phyloP scores from a whole-genome alignment of 257 asterid genomes.

The Marsdenia floribunda region DNA sequence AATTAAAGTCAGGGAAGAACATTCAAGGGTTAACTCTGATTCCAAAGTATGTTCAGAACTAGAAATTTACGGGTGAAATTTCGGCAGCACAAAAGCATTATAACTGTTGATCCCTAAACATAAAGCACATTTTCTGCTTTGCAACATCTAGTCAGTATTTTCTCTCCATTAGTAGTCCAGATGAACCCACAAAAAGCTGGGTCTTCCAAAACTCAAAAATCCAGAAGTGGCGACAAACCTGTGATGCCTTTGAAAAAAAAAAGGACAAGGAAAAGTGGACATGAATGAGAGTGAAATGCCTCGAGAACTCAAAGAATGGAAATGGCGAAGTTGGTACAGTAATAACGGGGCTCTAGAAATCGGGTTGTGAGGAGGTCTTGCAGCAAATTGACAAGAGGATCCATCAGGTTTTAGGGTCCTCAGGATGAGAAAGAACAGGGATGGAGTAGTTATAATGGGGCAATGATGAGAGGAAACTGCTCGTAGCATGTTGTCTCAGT shows the following conservation, averaged over 20 bases:
- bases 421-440: slow-evolving; percentile 29
- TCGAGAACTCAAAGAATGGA: slow-evolving; percentile 18
- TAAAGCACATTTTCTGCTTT: background rate
- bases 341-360: background rate
- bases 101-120: background rate
- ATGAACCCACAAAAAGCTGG: background rate
- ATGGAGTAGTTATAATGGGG: slow-evolving; percentile 15
- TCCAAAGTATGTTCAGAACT: background rate
- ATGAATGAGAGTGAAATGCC: slow-evolving; percentile 16
- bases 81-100: background rate
- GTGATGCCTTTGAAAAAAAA: slow-evolving; percentile 24
- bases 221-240: slow-evolving; percentile 32
- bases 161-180: background rate
- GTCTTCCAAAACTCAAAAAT: background rate
- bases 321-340: slow-evolving; percentile 12
- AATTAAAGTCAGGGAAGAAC: background rate
- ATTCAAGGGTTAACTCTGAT: background rate
- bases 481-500: slow-evolving; percentile 40
- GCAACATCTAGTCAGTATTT: background rate
- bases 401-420: slow-evolving; percentile 1
- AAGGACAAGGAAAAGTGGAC: slow-evolving; percentile 21
- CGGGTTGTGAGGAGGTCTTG: background rate
- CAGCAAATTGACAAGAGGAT: slow-evolving; percentile 16
- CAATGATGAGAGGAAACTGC: slow-evolving; percentile 35
- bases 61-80: background rate